These are phyloP conservation scores for Leccinum truebloodii DNA, from an alignment of 768 basidiomycete species.

Conservation along the genomic window DNA sequence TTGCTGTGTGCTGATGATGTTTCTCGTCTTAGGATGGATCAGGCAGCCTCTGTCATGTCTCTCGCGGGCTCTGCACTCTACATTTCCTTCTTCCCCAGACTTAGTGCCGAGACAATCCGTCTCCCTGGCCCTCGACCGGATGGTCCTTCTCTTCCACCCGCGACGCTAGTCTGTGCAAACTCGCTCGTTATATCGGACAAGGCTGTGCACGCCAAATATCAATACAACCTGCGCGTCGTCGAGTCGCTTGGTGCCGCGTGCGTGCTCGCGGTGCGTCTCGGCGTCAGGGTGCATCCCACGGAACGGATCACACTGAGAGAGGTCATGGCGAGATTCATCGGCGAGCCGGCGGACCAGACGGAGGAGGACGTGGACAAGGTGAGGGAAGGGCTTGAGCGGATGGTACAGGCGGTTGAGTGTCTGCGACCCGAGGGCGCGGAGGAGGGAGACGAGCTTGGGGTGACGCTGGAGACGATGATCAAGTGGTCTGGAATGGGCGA, in stretches of 20 bases:
- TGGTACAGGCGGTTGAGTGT: constrained; percentile 50
- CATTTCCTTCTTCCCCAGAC: constrained; percentile 77
- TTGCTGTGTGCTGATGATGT: constrained; percentile 6
- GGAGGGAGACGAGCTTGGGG: too few relatives aligned
- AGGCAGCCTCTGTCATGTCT: constrained; percentile 85
- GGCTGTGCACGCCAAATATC: too few relatives aligned
- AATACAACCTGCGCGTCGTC: too few relatives aligned
- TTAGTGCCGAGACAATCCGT: constrained; percentile 64
- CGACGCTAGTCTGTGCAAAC: too few relatives aligned
- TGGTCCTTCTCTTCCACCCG: constrained; percentile 26
- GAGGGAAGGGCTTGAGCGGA: constrained; percentile 45
- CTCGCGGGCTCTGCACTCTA: constrained; percentile 70
- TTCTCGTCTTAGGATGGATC: constrained; percentile 69
- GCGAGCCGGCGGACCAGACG: constrained; percentile 41
- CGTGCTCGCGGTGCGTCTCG: too few relatives aligned
- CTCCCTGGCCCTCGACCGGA: constrained; percentile 46
- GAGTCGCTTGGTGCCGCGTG: too few relatives aligned
- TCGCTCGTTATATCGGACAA: too few relatives aligned
- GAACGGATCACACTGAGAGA: constrained; percentile 63
- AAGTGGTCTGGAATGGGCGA: too few relatives aligned
- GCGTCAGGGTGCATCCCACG: constrained; percentile 39
- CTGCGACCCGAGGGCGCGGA: too few relatives aligned
- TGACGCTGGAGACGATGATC: too few relatives aligned
- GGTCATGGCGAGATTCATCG: constrained; percentile 59
- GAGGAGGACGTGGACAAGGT: constrained; percentile 47